phyloP scores from a whole-genome alignment of 2,329 filamentous ascomycete genomes.

The Blastomyces parvus region DNA sequence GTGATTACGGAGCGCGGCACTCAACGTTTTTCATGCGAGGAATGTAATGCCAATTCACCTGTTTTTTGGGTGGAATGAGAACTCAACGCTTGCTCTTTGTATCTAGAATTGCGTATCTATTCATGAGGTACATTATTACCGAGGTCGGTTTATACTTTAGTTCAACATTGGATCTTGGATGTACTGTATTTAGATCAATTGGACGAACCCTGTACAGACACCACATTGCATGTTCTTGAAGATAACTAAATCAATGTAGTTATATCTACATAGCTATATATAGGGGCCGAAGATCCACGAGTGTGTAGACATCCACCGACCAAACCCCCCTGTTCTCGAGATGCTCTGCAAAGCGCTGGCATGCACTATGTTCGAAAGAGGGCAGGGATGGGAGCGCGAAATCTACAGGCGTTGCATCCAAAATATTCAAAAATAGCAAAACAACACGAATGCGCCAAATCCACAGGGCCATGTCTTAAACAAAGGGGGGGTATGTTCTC shows the following conservation, averaged over 20 bases:
- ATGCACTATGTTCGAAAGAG: not conserved
- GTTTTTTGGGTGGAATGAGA: not conserved
- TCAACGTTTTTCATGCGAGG: not conserved
- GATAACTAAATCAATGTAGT: not conserved
- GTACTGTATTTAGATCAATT: not conserved
- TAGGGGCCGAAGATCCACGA: not conserved
- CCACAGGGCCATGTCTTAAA: not conserved
- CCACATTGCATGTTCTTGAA: not conserved
- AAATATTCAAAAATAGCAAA: not conserved
- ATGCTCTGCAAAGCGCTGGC: not conserved
- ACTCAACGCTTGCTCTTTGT: not conserved
- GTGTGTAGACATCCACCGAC: not conserved
- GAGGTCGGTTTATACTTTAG: not conserved
- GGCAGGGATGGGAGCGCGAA: not conserved
- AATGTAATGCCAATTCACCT: not conserved
- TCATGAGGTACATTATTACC: not conserved
- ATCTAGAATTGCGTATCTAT: not conserved
- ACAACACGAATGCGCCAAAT: not conserved
- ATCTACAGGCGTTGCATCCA: not conserved
- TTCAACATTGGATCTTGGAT: not conserved
- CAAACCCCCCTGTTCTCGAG: not conserved
- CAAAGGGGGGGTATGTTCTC: slow-evolving; percentile 9
- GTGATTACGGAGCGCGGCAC: not conserved
- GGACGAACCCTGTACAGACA: not conserved
- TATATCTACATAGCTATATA: not conserved